Evolutionary conservation across 202 grass and related monocot species (phyloP).

Genomic region (Bolboschoenoplectus hybrid): DNA sequence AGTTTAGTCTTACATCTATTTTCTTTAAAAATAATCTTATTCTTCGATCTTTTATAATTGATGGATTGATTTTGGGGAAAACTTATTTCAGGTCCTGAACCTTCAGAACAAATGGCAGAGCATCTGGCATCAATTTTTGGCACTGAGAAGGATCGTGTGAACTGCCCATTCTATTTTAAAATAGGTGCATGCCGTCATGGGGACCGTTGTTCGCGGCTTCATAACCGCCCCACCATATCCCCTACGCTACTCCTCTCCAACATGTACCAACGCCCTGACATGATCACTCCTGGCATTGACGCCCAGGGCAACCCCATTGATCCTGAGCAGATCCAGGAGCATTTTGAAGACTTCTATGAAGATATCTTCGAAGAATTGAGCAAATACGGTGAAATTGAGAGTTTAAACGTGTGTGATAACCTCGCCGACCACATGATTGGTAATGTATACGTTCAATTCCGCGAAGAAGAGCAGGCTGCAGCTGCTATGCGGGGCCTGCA

Average conservation of each 20-base stretch:
- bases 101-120: constrained; percentile 57
- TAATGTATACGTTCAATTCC: constrained; percentile 85
- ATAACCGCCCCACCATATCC: constrained; percentile 77
- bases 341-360: constrained; percentile 91
- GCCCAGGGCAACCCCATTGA: constrained; percentile 75
- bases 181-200: constrained; percentile 87
- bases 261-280: constrained; percentile 92
- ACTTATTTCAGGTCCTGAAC: neutral
- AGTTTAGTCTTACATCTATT: neutral
- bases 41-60: neutral
- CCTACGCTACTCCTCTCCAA: constrained; percentile 84
- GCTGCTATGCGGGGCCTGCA: constrained; percentile 62
- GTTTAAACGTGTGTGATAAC: constrained; percentile 87
- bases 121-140: constrained; percentile 94
- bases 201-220: constrained; percentile 84
- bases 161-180: constrained; percentile 98
- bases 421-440: constrained; percentile 92
- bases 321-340: constrained; percentile 63
- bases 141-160: constrained; percentile 92
- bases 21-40: too few relatives aligned
- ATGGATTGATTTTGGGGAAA: neutral
- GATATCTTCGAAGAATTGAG: constrained; percentile 73
- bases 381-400: constrained; percentile 79
- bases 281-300: constrained; percentile 85
- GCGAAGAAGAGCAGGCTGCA: constrained; percentile 72